Percentiles rank a stretch among this genome's conserved stretches.
phyloP scores from a whole-genome alignment of 345 rosid species.

The Carallia pectinifolia region DNA sequence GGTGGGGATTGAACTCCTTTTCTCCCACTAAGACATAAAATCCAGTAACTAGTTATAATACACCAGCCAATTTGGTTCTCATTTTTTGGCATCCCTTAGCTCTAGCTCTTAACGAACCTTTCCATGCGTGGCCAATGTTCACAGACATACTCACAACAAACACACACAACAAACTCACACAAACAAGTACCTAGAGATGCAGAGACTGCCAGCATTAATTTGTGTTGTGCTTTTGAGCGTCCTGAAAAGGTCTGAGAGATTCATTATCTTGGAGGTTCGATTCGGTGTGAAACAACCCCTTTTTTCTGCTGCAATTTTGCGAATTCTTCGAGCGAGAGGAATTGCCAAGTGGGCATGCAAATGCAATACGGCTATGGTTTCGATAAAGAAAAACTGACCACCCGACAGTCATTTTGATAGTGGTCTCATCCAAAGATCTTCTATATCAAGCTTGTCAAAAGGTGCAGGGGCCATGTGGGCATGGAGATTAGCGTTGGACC shows the following conservation, averaged over 20 bases:
- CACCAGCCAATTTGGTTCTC: not conserved
- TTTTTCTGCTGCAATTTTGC: not conserved
- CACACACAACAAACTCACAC: not conserved
- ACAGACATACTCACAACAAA: not conserved
- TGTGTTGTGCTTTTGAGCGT: conserved; percentile 12
- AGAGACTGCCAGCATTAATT: not conserved
- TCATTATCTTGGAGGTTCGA: not conserved
- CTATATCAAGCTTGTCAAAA: conserved; percentile 9
- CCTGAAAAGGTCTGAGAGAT: conserved; percentile 9
- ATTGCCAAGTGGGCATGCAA: not conserved
- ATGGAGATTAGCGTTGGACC: not conserved
- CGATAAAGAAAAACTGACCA: not conserved
- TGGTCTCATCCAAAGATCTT: conserved; percentile 25
- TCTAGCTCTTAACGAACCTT: not conserved
- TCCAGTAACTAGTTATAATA: too few species aligned
- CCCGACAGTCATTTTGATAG: conserved; percentile 11
- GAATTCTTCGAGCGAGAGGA: conserved; percentile 3
- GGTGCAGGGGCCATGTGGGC: not conserved
- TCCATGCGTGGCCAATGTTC: conserved; percentile 9
- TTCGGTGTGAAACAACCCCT: not conserved
- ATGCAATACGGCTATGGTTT: conserved; percentile 13
- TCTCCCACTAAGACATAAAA: too few species aligned
- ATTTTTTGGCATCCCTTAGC: not conserved
- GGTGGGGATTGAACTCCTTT: too few species aligned
- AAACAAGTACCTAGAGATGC: too few species aligned